Percentiles rank a stretch among this genome's conserved stretches.
phyloP scores from a whole-genome alignment of 345 rosid species.

The Linum tenue region DNA sequence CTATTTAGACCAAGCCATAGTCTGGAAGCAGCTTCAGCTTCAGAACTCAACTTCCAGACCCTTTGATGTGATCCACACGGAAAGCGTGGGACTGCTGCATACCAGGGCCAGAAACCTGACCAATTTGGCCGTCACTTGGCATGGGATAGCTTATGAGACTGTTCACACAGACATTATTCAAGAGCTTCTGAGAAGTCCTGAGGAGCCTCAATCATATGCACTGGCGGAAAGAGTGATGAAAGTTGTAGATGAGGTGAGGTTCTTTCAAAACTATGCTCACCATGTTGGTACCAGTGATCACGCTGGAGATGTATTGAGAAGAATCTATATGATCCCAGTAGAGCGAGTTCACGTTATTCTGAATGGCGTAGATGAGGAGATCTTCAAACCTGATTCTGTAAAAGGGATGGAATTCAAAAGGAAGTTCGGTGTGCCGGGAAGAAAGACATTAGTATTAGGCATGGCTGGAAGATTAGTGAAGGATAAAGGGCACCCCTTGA shows the following conservation, averaged over 20 bases:
- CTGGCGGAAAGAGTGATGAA: constrained; percentile 46
- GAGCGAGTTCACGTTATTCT: constrained; percentile 82
- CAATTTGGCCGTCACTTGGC: constrained; percentile 76
- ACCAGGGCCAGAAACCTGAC: constrained; percentile 54
- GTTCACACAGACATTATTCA: constrained; percentile 85
- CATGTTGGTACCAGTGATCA: constrained; percentile 95
- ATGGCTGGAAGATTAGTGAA: constrained; percentile 86
- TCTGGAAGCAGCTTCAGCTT: constrained; percentile 59
- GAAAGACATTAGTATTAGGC: constrained; percentile 49
- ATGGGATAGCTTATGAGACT: constrained; percentile 88
- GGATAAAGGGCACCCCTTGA: constrained; percentile 79
- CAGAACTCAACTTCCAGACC: constrained; percentile 64
- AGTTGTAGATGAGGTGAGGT: constrained; percentile 78
- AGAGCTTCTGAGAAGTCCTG: constrained; percentile 52
- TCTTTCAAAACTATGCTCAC: constrained; percentile 72
- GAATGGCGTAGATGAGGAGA: constrained; percentile 69
- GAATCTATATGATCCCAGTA: constrained; percentile 89
- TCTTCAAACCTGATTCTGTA: constrained; percentile 49
- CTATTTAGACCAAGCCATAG: constrained; percentile 57
- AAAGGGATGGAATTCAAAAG: constrained; percentile 40
- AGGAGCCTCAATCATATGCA: constrained; percentile 40
- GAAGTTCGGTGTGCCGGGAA: constrained; percentile 40
- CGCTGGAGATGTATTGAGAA: constrained; percentile 72
- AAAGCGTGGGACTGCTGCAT: constrained; percentile 80
- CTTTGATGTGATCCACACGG: constrained; percentile 78